Evolutionary conservation across 441 rosid species (phyloP), one percentile per base, ranked within the genome.

Genomic region (Isatis lusitanica): DNA sequence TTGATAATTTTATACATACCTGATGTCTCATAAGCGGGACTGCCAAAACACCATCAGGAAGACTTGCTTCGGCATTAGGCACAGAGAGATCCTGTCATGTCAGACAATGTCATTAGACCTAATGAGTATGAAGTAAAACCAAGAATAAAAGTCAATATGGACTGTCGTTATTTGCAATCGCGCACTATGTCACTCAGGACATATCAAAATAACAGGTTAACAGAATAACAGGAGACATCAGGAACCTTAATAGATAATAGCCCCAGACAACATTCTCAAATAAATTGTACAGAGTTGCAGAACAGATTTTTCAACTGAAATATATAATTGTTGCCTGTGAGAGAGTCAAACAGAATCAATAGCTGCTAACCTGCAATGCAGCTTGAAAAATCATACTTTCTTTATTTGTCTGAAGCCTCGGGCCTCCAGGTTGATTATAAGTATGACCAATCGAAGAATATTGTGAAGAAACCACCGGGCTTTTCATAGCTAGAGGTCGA

Each of bases 21-120:
- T 94, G 99, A 86, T 94, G 99, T 80, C 90, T 86, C 81, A 94
- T 58, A 63, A 94, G 97, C 71, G 97, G 87, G 66, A 94, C 96
- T 62, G 96, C 60, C 88, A 94, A 44, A 82, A 81, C 68, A 79
- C 97, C 99, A 28, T 89, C 96, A 9, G 99, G 98, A 2, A 81
- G 91, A 80, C 33, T 78, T 79, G 90, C 88, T 87, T 94, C 99
- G 21, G 92, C 85, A 59, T 73, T 83, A 55, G 94, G 92, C 81
- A 85, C 92, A 70, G 94, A 83, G 71, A 94, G 87, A 82, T 87
- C 98, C 98, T 94, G 88, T 63, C 31, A 83, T 50, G 71, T 46
- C 18, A 71, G 80, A 72, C 71, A 76, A 63, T 58, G 60, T 51
- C 8, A 43, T 50, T 68, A 73, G 67, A 72, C 48, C 35, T 52